Base-by-base conservation (phyloP, 345 rosid species). In the Nephelium lappaceum region DNA sequence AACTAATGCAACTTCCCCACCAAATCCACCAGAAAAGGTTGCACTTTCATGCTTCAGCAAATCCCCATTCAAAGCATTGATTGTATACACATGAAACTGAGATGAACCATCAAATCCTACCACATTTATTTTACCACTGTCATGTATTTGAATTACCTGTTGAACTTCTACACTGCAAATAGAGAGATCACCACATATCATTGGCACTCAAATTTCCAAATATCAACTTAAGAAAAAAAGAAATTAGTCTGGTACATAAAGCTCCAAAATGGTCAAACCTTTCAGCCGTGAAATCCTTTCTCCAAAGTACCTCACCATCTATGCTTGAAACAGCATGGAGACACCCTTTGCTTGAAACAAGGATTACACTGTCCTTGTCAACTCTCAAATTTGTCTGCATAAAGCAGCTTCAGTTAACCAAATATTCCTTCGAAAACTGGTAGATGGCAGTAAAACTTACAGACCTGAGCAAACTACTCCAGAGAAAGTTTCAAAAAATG, bases 301-400 rank as follows among this genome's bases (percentile, higher is more conserved):
- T 89, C 99, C 99, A 97, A 64, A 97, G 85, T 82, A 94, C 67
- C 80, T 92, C 98, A 25, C 99, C 98, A 83, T 92, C 95, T 75
- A 86, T 15, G 80, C 95, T 88, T 85, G 98, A 97, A 83, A 97
- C 82, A 79, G 97, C 97, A 86, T 88, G 91, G 76, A 97, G 90
- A 79, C 86, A 85, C 75, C 98, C 97, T 83, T 84, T 86, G 67
- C 92, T 83, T 41, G 90, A 90, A 74, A 93, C 93, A 74, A 92
- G 62, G 75, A 92, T 81, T 41, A 82, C 57, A 51, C 81, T 87
- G 85, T 93, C 97, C 90, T 88, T 93, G 75, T 89, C 95, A 84
- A 81, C 85, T 88, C 86, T 91, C 67, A 81, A 82, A 85, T 80
- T 90, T 68, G 80, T 74, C 99, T 94, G 93, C 87, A 85, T 60